Evolutionary conservation across 495 filamentous ascomycete genomes (phyloP).

Genomic region (Bacidia gigantensis): DNA sequence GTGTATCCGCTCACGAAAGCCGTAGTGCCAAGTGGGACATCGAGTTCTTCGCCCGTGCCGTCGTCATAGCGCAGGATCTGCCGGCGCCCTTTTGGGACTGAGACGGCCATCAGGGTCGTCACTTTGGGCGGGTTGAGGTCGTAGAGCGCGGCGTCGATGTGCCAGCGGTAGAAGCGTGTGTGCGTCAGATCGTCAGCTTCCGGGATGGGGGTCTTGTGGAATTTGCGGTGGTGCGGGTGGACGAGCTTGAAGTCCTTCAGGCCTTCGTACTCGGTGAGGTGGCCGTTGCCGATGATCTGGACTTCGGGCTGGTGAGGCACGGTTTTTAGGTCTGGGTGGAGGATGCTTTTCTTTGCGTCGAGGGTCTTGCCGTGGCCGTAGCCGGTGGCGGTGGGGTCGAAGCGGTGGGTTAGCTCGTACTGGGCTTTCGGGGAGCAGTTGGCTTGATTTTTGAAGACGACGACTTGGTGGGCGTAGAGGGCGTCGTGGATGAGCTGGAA

Average conservation of each 20-base stretch:
- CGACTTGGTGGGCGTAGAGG: slow-evolving; percentile 48
- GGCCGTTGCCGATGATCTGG: slow-evolving; percentile 63
- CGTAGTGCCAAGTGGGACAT: slow-evolving; percentile 61
- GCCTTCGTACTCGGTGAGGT: slow-evolving; percentile 50
- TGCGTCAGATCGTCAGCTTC: slow-evolving; percentile 48
- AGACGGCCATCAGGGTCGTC: slow-evolving; percentile 54
- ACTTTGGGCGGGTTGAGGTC: slow-evolving; percentile 55
- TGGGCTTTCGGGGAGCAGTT: slow-evolving; percentile 50
- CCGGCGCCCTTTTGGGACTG: slow-evolving; percentile 47
- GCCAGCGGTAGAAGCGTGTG: slow-evolving; percentile 67
- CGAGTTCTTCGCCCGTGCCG: slow-evolving; percentile 49
- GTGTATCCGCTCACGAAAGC: slow-evolving; percentile 55
- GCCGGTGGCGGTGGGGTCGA: slow-evolving; percentile 46
- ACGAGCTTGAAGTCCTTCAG: slow-evolving; percentile 49
- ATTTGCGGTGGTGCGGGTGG: slow-evolving; percentile 62
- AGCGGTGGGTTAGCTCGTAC: slow-evolving; percentile 54
- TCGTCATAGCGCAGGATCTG: slow-evolving; percentile 60
- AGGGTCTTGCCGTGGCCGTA: slow-evolving; percentile 65
- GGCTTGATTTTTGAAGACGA: slow-evolving; percentile 54
- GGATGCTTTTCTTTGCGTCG: slow-evolving; percentile 51
- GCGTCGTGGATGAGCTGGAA: slow-evolving; percentile 44
- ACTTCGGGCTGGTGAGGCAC: slow-evolving; percentile 67
- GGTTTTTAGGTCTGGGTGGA: slow-evolving; percentile 66
- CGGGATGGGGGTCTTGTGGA: slow-evolving; percentile 51
- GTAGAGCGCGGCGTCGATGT: slow-evolving; percentile 66